Percentiles rank a stretch among this genome's conserved stretches.
These are phyloP conservation scores for Plasmodium inui DNA, from an alignment of 169 alveolate species.

Conservation along the genomic window DNA sequence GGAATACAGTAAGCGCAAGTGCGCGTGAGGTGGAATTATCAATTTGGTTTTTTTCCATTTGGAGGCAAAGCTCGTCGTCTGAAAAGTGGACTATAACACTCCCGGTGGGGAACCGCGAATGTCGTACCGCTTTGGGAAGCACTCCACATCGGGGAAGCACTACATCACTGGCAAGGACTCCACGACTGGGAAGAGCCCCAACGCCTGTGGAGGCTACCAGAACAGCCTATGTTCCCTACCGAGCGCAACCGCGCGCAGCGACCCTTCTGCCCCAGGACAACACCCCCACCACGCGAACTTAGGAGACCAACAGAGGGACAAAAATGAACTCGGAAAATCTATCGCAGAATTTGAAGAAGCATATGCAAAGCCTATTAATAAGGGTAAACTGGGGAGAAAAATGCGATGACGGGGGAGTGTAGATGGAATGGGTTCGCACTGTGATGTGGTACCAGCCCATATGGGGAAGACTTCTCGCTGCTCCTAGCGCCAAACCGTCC, in stretches of 20 bases:
- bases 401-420: neutral
- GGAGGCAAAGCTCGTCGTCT: neutral
- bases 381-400: slow-evolving; percentile 31
- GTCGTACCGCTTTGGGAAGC: neutral
- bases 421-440: neutral
- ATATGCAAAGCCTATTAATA: slow-evolving; percentile 73
- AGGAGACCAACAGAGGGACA: neutral
- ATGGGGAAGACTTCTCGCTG: neutral
- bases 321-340: slow-evolving; percentile 64
- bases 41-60: neutral
- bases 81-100: neutral
- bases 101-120: neutral
- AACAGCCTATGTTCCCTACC: neutral
- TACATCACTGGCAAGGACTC: too few species aligned
- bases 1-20: neutral
- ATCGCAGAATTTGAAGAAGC: slow-evolving; percentile 71
- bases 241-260: neutral
- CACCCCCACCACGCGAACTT: neutral
- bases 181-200: neutral
- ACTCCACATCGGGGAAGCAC: neutral
- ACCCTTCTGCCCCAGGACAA: neutral
- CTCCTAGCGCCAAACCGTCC: neutral
- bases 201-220: neutral
- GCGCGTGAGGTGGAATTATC: neutral
- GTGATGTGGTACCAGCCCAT: neutral